Conservation (phyloP, 2,329 filamentous ascomycete genomes). For the Aspergillus niger region DNA sequence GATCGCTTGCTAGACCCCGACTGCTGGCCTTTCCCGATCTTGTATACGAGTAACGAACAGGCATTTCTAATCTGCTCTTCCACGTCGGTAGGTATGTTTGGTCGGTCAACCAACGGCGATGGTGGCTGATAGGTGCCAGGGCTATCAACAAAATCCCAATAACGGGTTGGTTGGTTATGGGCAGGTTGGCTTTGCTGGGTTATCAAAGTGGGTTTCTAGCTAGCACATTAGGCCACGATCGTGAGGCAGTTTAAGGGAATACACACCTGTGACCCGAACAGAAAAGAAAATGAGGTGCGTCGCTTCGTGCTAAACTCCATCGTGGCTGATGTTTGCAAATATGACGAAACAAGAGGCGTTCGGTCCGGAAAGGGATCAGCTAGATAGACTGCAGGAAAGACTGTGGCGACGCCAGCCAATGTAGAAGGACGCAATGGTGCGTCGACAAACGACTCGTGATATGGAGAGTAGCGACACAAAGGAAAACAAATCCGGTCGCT, state of each 20-base stretch:
- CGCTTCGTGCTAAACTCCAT: slow-evolving; percentile 22
- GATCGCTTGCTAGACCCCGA: neutral
- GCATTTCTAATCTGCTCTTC: slow-evolving; percentile 39
- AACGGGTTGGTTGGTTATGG: slow-evolving; percentile 21
- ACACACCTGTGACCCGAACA: slow-evolving; percentile 22
- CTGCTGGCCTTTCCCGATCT: slow-evolving; percentile 30
- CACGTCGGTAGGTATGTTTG: slow-evolving; percentile 33
- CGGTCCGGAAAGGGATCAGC: neutral
- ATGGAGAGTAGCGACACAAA: neutral
- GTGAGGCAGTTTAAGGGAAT: neutral
- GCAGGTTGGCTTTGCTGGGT: slow-evolving; percentile 16
- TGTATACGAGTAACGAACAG: slow-evolving; percentile 35
- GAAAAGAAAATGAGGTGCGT: slow-evolving; percentile 19
- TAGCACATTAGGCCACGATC: neutral
- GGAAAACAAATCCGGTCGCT: slow-evolving; percentile 1
- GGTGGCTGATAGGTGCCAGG: slow-evolving; percentile 32
- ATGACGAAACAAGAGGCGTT: neutral
- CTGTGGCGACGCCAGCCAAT: neutral
- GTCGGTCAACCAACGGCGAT: slow-evolving; percentile 39
- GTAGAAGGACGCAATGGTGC: neutral
- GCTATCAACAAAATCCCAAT: slow-evolving; percentile 41
- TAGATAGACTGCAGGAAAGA: neutral
- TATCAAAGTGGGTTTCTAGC: slow-evolving; percentile 20
- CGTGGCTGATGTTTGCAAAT: neutral
- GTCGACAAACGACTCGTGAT: neutral